Conservation (phyloP, 140 eudicot species). For the Anethum foeniculum region DNA sequence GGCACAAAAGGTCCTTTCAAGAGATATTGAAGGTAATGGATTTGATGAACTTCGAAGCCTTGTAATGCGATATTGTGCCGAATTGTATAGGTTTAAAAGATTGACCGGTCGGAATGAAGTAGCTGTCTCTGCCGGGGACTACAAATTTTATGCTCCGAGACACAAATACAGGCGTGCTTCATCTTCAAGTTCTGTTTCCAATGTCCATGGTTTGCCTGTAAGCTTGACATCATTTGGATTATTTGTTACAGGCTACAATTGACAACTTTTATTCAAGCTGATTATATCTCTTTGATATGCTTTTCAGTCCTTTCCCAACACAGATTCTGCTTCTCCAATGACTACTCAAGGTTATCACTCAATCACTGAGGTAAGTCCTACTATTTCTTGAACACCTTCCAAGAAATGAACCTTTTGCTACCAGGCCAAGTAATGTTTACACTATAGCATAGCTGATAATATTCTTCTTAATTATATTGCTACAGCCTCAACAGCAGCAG, state of each 20-base stretch:
- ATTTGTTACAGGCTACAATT: background rate
- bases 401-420: background rate
- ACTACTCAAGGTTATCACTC: slow-evolving; percentile 59
- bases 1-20: too few species aligned
- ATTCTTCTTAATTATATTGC: slow-evolving; percentile 7
- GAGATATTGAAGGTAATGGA: slow-evolving; percentile 1
- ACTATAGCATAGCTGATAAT: slow-evolving; percentile 1
- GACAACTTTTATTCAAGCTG: slow-evolving; percentile 11
- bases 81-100: slow-evolving; percentile 64
- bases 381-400: background rate
- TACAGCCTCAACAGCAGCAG: slow-evolving; percentile 52
- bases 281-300: slow-evolving; percentile 4
- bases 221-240: slow-evolving; percentile 21
- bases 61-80: background rate
- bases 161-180: slow-evolving; percentile 82
- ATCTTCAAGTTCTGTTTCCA: slow-evolving; percentile 55
- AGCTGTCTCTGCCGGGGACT: slow-evolving; percentile 68
- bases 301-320: slow-evolving; percentile 48
- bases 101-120: slow-evolving; percentile 84
- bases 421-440: background rate
- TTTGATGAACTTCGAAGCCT: slow-evolving; percentile 6
- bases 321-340: slow-evolving; percentile 62
- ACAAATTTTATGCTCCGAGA: slow-evolving; percentile 90
- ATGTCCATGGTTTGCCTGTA: slow-evolving; percentile 59
- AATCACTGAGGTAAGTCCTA: slow-evolving; percentile 41